phyloP scores from a whole-genome alignment of 352 stramenopile species.

The Phytopythium ostracodes region DNA sequence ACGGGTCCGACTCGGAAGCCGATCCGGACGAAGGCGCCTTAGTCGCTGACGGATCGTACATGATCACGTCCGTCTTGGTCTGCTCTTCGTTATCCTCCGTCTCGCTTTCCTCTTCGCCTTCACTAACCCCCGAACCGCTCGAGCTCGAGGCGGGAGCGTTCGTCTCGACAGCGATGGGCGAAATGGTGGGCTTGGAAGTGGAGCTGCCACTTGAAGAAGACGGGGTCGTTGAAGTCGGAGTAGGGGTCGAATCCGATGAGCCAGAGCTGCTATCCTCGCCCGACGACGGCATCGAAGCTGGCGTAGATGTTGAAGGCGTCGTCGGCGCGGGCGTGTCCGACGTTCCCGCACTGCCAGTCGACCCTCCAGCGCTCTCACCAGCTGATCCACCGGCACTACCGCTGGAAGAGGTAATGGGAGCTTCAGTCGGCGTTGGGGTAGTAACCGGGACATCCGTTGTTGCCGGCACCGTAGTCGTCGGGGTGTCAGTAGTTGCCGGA shows the following conservation, averaged over 20 bases:
- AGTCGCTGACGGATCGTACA: constrained; percentile 33
- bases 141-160: constrained; percentile 16
- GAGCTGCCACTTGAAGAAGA: neutral
- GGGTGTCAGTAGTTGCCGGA: neutral
- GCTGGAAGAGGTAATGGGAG: constrained; percentile 7
- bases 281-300: neutral
- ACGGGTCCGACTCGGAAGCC: constrained; percentile 36
- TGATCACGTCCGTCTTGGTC: constrained; percentile 43
- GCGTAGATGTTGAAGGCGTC: constrained; percentile 2
- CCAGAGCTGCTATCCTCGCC: neutral
- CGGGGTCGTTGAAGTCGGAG: constrained; percentile 15
- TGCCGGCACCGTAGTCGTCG: constrained; percentile 2
- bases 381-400: neutral
- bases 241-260: constrained; percentile 13
- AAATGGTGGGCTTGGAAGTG: constrained; percentile 19
- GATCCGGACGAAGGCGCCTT: constrained; percentile 18
- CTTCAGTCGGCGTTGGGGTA: constrained; percentile 2
- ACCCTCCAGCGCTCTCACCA: neutral
- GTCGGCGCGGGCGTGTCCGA: constrained; percentile 14
- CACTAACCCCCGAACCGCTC: constrained; percentile 10
- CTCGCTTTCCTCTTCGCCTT: constrained; percentile 19
- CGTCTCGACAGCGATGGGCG: constrained; percentile 39
- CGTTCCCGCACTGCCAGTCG: constrained; percentile 2
- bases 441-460: constrained; percentile 10
- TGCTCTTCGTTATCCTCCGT: constrained; percentile 27